Base-by-base conservation (phyloP, 2,329 filamentous ascomycete genomes). In the Nemania abortiva region DNA sequence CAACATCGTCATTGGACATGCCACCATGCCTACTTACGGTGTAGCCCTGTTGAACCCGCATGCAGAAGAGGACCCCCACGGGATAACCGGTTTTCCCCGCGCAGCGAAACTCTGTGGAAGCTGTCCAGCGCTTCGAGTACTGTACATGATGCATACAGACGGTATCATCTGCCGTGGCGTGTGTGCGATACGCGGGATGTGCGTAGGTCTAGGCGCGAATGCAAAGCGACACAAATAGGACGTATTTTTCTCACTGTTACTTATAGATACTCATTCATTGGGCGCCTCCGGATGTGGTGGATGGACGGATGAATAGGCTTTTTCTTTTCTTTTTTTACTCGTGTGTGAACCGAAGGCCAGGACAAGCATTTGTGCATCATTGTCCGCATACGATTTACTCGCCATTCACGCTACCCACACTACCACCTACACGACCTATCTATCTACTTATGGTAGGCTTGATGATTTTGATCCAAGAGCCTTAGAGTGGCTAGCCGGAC, bases 61-160 rank as follows among this genome's bases (percentile, higher is more conserved):
- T 66, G 58, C 59, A 64, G 64, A 39, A 27, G 45, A 47, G n/a
- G 24, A 49, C 63, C 67, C 67, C 67, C 63, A 71, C 66, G 69
- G 39, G 65, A 62, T 58, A 58, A 39, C 66, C 69, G 66, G 59
- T 66, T 71, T 66, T 62, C 63, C 69, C 69, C 66, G 66, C 66
- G 49, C 29, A 27, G n/a, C 34, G 29, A 37, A 63, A 24, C 29
- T 39, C 22, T 27, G 22, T n/a, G 7, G 10, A 20, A 4, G 45
- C 34, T 42, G 18, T 52, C 45, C 3, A 42, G 31, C 54, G 22
- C 39, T 31, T 50, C 22, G 22, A 55, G 39, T 24, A 37, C 60
- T 62, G 18, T 24, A 27, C 39, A 18, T n/a, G 20, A 55, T 31
- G 53, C 34, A 55, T 31, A 55, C 31, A 59, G 65, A 54, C 49